Evolutionary conservation across 495 filamentous ascomycete species (phyloP), one percentile per base, ranked within the genome.

Genomic region (Xylaria intraflava): DNA sequence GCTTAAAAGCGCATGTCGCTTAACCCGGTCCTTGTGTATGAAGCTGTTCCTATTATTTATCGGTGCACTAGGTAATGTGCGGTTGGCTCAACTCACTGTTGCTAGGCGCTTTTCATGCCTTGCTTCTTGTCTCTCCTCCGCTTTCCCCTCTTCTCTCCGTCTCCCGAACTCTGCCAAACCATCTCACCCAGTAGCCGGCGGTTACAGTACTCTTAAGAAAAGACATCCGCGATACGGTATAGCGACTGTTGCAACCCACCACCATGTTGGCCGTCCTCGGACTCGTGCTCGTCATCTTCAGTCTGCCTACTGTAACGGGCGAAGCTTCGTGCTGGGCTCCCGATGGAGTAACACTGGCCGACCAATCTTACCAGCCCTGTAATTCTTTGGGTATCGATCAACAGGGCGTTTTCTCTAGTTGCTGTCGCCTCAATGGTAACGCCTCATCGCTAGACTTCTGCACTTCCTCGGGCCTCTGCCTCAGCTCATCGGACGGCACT

Each of bases 331-430:
- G 59, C 36, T 65, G 46, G 33, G 62, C 62, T 5, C 62, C 62
- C 10, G 56, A 62, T n/a, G 62, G 62, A 14, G 48, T 36, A 10
- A 56, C 51, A n/a, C 26, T 57, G 20, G 62, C 54, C 9, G 50
- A 57, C 5, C 62, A 65, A 60, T 46, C 0, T 40, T 60, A 20
- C 54, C 60, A 11, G n/a, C 62, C 62, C 5, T 65, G 62, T 42
- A 65, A 65, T 33, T 60, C 60, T 29, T 60, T 62, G 17, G 62
- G 62, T 19, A 65, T 65, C 43, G 49, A 48, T 16, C 51, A 62
- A 42, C 10, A 54, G n/a, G 62, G 62, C 20, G 41, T 62, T n/a
- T 50, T 53, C 35, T 65, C 62, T 10, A 60, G 54, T 31, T 65
- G 62, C n/a, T 65, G 62, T 27, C 57, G 50, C 7, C 38, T 65